A percentile compares a stretch with the other conserved stretches of the same genome.
Evolutionary conservation across 352 stramenopile genomes (phyloP).

Genomic region (Globisporangium sylvaticum): DNA sequence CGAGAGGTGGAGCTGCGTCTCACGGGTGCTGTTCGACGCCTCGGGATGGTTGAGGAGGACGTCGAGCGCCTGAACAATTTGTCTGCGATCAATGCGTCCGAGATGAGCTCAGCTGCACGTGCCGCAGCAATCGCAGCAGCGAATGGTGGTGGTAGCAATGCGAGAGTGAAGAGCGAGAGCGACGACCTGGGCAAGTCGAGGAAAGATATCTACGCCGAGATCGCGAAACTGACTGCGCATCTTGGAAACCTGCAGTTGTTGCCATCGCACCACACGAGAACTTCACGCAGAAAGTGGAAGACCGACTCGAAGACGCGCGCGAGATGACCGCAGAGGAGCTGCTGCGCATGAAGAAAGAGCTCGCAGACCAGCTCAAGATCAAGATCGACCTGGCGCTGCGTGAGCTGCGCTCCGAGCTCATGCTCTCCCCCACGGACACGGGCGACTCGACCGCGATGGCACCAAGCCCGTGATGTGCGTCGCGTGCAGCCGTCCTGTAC

Average conservation of each 20-base stretch:
- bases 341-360: conserved; percentile 51
- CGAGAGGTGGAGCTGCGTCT: conserved; percentile 58
- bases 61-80: conserved; percentile 50
- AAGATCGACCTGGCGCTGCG: conserved; percentile 52
- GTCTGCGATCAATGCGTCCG: conserved; percentile 21
- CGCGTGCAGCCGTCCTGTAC: conserved; percentile 70
- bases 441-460: conserved; percentile 69
- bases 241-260: conserved; percentile 24
- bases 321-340: conserved; percentile 65
- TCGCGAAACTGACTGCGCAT: conserved; percentile 34
- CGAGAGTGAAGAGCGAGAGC: background rate
- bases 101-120: conserved; percentile 9
- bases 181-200: conserved; percentile 48
- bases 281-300: conserved; percentile 71
- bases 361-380: conserved; percentile 59
- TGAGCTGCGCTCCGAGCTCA: conserved; percentile 62
- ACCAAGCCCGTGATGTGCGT: conserved; percentile 84
- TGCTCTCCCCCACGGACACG: conserved; percentile 40
- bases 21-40: conserved; percentile 48
- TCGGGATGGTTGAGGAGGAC: conserved; percentile 58
- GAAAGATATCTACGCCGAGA: conserved; percentile 49
- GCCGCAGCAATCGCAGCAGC: background rate
- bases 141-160: background rate
- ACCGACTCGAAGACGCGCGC: conserved; percentile 56
- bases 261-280: conserved; percentile 31